Evolutionary conservation across 371 early-diverging fungal genomes (phyloP).

Genomic region (Mucor sp.): DNA sequence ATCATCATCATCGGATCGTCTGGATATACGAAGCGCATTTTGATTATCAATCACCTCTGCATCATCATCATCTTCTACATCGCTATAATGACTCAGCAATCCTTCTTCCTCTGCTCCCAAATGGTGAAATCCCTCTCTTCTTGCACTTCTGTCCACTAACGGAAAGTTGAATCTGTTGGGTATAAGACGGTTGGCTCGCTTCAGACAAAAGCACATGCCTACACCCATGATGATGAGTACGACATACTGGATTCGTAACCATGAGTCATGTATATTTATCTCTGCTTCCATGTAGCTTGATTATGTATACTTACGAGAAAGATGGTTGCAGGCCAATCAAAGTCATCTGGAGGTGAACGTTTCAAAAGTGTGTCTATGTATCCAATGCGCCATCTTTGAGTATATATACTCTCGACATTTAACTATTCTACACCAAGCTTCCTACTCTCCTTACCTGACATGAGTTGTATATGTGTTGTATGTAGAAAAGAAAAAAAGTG

Average conservation of each 20-base stretch:
- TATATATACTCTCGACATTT: too few relatives aligned
- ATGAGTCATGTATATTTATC: background rate
- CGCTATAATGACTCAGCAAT: slow-evolving; percentile 25
- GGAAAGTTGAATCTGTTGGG: slow-evolving; percentile 47
- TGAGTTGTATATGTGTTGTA: background rate
- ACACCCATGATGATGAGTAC: slow-evolving; percentile 31
- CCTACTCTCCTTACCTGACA: background rate
- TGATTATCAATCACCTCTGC: slow-evolving; percentile 17
- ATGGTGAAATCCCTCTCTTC: slow-evolving; percentile 17
- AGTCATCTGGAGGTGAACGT: slow-evolving; percentile 28
- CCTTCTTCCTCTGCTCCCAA: slow-evolving; percentile 38
- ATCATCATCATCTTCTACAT: slow-evolving; percentile 22
- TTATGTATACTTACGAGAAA: slow-evolving; percentile 22
- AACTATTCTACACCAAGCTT: background rate
- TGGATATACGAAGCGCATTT: background rate
- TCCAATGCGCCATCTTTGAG: too few relatives aligned
- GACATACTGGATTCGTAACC: slow-evolving; percentile 24
- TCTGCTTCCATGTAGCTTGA: background rate
- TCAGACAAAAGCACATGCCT: slow-evolving; percentile 49
- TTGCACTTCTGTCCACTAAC: slow-evolving; percentile 26
- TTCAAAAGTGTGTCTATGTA: slow-evolving; percentile 12
- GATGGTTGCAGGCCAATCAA: slow-evolving; percentile 38
- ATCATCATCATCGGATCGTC: background rate
- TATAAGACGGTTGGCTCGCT: slow-evolving; percentile 40
- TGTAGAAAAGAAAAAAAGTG: background rate